phyloP scores from a whole-genome alignment of 2,329 filamentous ascomycete genomes.

The Fusarium fujikuroi region DNA sequence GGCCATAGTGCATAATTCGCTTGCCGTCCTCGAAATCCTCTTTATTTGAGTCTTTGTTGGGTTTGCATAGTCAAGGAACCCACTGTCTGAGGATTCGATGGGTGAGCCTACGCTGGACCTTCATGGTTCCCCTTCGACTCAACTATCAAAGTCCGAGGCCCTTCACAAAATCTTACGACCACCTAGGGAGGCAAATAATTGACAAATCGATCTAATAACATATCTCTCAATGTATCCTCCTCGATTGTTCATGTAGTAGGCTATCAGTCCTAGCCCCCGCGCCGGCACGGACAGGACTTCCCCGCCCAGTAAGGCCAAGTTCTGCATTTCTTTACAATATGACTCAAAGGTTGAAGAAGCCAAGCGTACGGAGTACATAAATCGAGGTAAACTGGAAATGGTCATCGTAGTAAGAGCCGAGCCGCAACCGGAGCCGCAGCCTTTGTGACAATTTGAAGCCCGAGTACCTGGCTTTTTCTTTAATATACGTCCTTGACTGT shows the following conservation, averaged over 20 bases:
- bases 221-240: neutral
- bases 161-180: neutral
- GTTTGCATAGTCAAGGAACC: neutral
- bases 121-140: neutral
- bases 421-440: constrained; percentile 30
- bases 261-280: constrained; percentile 24
- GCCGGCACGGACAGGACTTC: constrained; percentile 32
- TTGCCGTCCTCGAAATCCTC: constrained; percentile 16
- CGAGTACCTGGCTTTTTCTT: neutral
- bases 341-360: constrained; percentile 5
- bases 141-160: constrained; percentile 4
- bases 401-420: constrained; percentile 24
- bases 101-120: neutral
- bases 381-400: constrained; percentile 1
- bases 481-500: neutral
- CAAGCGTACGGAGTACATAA: neutral
- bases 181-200: neutral
- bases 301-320: constrained; percentile 29
- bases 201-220: neutral
- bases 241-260: constrained; percentile 19
- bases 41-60: constrained; percentile 4
- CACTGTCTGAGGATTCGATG: neutral
- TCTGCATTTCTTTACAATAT: neutral
- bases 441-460: constrained; percentile 17
- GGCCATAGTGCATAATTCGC: constrained; percentile 15